Evolutionary conservation across 371 early-diverging fungal genomes (phyloP), one percentile per base, ranked within the genome.

Genomic region (Mucor sp.): DNA sequence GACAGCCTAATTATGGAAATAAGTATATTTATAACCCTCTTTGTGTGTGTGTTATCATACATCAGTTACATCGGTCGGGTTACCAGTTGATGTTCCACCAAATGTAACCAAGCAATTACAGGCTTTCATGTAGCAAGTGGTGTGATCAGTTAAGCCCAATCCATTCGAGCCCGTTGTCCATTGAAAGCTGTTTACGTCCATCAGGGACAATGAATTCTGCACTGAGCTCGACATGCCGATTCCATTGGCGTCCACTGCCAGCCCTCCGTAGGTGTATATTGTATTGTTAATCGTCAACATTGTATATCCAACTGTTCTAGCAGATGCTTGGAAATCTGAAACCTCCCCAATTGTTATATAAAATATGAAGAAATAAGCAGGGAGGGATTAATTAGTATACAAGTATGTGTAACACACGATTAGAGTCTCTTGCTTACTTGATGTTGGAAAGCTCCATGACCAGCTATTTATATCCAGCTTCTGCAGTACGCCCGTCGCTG

Each of bases 81-180:
- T 79, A 28, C 84, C 84, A 4, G 81, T 83, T 0, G 74, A 58
- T 17, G 80, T 78, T 30, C 84, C 84, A 63, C 84, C 84, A 76
- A 83, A 83, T 17, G 79, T 79, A 35, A 83, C 69, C 9, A 83
- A 65, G 33, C 80, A 81, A 23, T 83, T 74, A 35, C 78, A 76
- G 6, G 72, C 63, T 7, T 71, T 71, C 12, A 83, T 50, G 60
- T 75, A 83, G 44, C 84, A 83, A 11, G 80, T 79, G 11, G 80
- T 66, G 63, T 83, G 84, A 37, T 78, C 79, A 4, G 77, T 71
- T 17, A 83, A 63, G 0, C 78, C 81, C 11, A 74, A 62, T 1
- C 84, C 84, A 53, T 83, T 83, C 0, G 81, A 70, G 0, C 76
- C 80, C 6, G 77, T 43, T 0, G 70, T 70, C 81, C 80, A 78